Conservation (phyloP, 2,329 filamentous ascomycete genomes). For the Pseudocercospora fuligena region DNA sequence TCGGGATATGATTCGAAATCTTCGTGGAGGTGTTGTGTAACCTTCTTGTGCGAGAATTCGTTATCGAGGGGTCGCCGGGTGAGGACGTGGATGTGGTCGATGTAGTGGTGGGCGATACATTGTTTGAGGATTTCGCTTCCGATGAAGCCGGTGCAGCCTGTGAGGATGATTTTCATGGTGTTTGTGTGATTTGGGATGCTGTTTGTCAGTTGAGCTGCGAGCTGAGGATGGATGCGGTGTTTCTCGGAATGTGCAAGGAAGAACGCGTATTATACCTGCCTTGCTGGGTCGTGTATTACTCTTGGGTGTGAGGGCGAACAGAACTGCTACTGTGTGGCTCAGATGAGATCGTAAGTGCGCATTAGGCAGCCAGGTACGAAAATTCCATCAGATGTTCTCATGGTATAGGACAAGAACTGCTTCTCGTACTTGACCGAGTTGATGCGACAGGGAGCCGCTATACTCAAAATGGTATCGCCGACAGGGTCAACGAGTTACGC, state of each 20-base stretch:
- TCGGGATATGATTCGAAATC: slow-evolving; percentile 61
- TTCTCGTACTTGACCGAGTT: neutral
- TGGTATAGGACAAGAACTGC: neutral
- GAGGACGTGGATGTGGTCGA: slow-evolving; percentile 50
- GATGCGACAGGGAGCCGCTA: neutral
- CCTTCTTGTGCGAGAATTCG: slow-evolving; percentile 38
- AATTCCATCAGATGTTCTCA: neutral
- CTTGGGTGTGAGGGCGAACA: neutral
- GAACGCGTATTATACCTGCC: neutral
- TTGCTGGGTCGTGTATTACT: neutral
- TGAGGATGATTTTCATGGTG: slow-evolving; percentile 64
- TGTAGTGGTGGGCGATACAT: slow-evolving; percentile 55
- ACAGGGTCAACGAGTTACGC: neutral
- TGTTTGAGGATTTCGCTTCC: slow-evolving; percentile 59
- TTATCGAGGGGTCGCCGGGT: slow-evolving; percentile 38
- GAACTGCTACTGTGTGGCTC: too few species aligned
- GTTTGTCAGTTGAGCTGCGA: neutral
- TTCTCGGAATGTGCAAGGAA: neutral
- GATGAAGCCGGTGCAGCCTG: slow-evolving; percentile 63
- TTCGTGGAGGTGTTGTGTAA: slow-evolving; percentile 45
- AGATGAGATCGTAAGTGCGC: neutral
- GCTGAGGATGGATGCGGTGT: neutral
- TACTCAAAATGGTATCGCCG: neutral
- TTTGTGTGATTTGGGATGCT: slow-evolving; percentile 32
- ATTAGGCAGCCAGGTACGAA: neutral